These are phyloP conservation scores for Dactylellina haptotyla DNA, from an alignment of 2,329 filamentous ascomycete genomes.

Conservation along the genomic window DNA sequence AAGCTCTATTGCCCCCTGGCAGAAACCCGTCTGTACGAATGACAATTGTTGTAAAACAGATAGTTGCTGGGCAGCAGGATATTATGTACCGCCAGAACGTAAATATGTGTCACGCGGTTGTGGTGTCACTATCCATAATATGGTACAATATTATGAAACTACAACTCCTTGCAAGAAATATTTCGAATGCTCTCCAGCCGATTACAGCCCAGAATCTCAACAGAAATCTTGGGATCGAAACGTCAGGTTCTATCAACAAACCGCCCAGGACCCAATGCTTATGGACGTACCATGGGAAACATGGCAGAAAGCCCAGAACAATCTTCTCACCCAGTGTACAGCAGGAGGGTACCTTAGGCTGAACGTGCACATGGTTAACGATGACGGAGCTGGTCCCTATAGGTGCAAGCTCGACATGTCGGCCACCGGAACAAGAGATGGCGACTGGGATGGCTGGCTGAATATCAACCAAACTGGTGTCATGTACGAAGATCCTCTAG, in stretches of 20 bases:
- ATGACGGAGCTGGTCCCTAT: constrained; percentile 8
- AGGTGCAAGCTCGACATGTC: constrained; percentile 9
- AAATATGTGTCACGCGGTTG: background rate
- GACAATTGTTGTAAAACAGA: background rate
- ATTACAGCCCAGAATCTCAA: background rate
- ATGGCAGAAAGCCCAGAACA: constrained; percentile 11
- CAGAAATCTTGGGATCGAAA: background rate
- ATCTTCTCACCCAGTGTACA: constrained; percentile 4
- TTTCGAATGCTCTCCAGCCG: background rate
- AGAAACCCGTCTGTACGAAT: background rate
- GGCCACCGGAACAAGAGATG: background rate
- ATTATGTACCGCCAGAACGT: background rate
- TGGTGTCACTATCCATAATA: constrained; percentile 5
- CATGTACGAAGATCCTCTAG: background rate
- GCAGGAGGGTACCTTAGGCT: constrained; percentile 8
- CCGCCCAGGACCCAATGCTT: background rate
- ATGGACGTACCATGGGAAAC: constrained; percentile 8
- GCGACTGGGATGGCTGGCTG: constrained; percentile 17
- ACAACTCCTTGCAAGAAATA: background rate
- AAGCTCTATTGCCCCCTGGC: background rate
- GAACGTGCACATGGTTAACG: constrained; percentile 10
- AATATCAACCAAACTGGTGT: constrained; percentile 4
- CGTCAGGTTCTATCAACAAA: background rate
- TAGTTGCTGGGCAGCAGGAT: background rate
- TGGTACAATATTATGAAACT: background rate